phyloP scores from a whole-genome alignment of 129 eudicot species.

The Cynara cardunculus region DNA sequence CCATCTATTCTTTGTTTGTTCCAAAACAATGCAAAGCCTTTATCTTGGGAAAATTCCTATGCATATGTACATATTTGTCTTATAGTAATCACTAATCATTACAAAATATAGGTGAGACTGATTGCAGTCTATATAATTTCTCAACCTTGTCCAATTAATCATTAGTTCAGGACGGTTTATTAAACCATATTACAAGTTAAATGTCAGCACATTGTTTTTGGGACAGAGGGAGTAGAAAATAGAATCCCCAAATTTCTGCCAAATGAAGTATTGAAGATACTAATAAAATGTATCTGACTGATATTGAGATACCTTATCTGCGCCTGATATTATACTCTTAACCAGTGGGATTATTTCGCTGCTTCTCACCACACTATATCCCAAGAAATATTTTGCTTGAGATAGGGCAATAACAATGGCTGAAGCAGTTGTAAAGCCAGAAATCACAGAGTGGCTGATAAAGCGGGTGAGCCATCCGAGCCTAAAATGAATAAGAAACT shows the following conservation, averaged over 20 bases:
- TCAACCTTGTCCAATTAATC: neutral
- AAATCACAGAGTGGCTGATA: constrained; percentile 98
- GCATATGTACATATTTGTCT: neutral
- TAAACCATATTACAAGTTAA: neutral
- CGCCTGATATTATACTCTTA: constrained; percentile 73
- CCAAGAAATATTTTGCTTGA: constrained; percentile 96
- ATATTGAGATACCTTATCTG: constrained; percentile 52
- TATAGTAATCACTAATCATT: neutral
- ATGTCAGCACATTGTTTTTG: too few species aligned
- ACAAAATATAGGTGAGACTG: neutral
- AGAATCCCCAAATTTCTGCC: neutral
- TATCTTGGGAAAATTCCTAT: neutral
- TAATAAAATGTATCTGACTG: neutral
- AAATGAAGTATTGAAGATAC: neutral
- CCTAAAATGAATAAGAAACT: constrained; percentile 40
- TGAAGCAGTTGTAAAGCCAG: constrained; percentile 98
- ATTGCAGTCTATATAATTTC: neutral
- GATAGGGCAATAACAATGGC: constrained; percentile 94
- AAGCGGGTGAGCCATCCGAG: constrained; percentile 97
- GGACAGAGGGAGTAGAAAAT: neutral
- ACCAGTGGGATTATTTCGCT: constrained; percentile 86
- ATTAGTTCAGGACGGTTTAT: neutral
- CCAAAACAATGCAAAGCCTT: neutral
- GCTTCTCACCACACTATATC: constrained; percentile 71
- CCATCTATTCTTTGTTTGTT: neutral